Conservation (phyloP, 305 asterid genomes). For the Fraxinus ornus region DNA sequence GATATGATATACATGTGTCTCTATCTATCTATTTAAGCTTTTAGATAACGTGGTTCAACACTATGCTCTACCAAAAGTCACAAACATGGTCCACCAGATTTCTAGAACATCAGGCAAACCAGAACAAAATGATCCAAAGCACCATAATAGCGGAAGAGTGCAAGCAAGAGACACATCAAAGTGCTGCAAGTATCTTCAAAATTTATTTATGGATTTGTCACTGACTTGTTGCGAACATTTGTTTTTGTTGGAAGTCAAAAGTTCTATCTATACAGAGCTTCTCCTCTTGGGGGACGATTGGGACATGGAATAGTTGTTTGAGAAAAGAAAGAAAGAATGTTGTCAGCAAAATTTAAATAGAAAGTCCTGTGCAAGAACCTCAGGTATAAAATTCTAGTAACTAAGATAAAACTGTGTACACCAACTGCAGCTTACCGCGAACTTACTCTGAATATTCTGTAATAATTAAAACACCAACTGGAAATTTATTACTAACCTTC, state of each 20-base stretch:
- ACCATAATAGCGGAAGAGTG: neutral
- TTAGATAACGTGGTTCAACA: neutral
- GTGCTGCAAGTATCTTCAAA: neutral
- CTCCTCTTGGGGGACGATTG: neutral
- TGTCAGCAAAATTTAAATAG: neutral
- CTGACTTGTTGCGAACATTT: neutral
- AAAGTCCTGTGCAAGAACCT: neutral
- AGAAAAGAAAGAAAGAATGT: neutral
- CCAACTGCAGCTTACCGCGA: neutral
- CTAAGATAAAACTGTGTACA: neutral
- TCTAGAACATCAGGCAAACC: neutral
- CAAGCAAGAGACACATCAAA: neutral
- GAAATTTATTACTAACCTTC: slow-evolving; percentile 54
- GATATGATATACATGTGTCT: neutral
- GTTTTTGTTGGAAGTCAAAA: neutral
- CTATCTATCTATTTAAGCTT: neutral
- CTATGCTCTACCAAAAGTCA: neutral
- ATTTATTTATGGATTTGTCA: neutral
- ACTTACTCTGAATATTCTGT: neutral
- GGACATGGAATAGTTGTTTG: neutral
- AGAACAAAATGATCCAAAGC: neutral
- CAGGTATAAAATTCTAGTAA: neutral
- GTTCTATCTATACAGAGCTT: neutral
- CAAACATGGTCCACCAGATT: neutral
- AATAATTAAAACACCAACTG: slow-evolving; percentile 10